A percentile compares a stretch with the other conserved stretches of the same genome.
Evolutionary conservation across 164 flowering plant species (phyloP).

Genomic region (Stephania cephalantha): DNA sequence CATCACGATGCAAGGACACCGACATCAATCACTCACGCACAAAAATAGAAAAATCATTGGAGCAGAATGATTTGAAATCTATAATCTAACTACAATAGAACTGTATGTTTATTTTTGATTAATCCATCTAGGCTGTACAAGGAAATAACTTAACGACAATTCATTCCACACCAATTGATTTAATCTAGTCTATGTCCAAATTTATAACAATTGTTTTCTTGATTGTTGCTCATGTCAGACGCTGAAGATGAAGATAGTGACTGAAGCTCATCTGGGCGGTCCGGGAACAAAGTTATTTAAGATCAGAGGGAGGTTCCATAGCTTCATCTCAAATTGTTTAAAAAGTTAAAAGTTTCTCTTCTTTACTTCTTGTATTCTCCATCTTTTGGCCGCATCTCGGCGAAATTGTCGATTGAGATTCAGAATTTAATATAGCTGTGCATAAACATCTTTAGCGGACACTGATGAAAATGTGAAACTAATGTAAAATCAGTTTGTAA

Average conservation of each 20-base stretch:
- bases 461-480: not conserved
- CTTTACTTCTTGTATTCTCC: not conserved
- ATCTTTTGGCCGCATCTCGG: not conserved
- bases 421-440: not conserved
- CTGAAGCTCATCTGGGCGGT: slow-evolving; percentile 13
- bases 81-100: not conserved
- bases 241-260: slow-evolving; percentile 35
- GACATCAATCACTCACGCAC: not conserved
- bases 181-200: too few species aligned
- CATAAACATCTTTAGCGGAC: not conserved
- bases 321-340: not conserved
- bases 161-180: slow-evolving; percentile 82
- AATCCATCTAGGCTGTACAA: too few species aligned
- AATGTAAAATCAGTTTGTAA: not conserved
- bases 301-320: not conserved
- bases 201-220: not conserved
- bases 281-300: not conserved
- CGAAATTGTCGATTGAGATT: not conserved
- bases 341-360: not conserved
- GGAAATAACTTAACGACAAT: slow-evolving; percentile 61
- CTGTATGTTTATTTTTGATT: not conserved
- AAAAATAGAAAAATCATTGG: not conserved
- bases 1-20: slow-evolving; percentile 8
- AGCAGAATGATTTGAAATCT: not conserved
- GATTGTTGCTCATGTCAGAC: slow-evolving; percentile 18